Evolutionary conservation across 257 asterid species (phyloP).

Genomic region (Rubia yunnanensis): DNA sequence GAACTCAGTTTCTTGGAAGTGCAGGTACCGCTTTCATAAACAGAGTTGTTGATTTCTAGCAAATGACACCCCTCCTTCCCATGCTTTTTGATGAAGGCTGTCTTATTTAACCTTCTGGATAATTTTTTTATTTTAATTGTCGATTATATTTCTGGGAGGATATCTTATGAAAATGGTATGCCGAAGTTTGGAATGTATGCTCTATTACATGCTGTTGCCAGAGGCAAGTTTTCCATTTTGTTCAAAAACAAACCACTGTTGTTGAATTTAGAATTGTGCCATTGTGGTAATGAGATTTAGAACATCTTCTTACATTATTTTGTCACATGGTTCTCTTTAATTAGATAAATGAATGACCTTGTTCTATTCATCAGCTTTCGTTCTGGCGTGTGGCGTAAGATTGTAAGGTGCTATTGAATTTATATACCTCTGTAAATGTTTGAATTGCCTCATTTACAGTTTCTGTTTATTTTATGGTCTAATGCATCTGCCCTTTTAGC

Average conservation of each 20-base stretch:
- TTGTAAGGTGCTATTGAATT: background rate
- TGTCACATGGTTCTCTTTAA: background rate
- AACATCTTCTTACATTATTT: too few relatives aligned
- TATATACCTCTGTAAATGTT: background rate
- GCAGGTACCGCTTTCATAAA: background rate
- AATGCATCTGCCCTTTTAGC: background rate
- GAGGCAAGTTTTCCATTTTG: background rate
- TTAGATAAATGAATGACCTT: background rate
- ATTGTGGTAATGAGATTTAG: background rate
- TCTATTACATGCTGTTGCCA: constrained; percentile 1
- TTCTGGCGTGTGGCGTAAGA: background rate
- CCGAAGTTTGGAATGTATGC: background rate
- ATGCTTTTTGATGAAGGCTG: background rate
- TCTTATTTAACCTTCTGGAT: background rate
- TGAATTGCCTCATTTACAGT: background rate
- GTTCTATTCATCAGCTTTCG: background rate
- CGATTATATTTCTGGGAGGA: background rate
- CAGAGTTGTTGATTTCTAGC: background rate
- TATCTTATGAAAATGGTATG: background rate
- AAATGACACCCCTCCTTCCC: background rate
- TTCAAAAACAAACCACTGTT: background rate
- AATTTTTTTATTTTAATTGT: background rate
- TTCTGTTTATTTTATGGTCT: background rate
- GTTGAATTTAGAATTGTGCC: background rate
- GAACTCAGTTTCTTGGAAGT: background rate